A percentile compares a stretch with the other conserved stretches of the same genome.
Conservation (phyloP, 768 basidiomycete species). For the Suillus tomentosus region DNA sequence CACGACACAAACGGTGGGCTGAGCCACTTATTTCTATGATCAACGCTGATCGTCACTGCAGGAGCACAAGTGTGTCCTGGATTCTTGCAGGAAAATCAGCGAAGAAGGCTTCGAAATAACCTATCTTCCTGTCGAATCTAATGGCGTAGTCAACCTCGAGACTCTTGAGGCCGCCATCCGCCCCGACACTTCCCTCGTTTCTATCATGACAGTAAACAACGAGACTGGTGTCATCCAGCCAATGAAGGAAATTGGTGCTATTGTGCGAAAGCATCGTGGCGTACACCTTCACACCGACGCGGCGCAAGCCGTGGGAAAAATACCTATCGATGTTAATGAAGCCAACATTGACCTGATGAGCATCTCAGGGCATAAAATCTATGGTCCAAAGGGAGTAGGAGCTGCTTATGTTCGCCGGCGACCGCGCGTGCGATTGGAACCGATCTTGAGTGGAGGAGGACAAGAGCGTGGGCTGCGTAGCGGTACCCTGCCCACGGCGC, state of each 20-base stretch:
- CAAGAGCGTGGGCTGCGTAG: conserved; percentile 95
- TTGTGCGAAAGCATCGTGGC: conserved; percentile 84
- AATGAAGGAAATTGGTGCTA: conserved; percentile 88
- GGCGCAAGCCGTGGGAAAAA: conserved; percentile 92
- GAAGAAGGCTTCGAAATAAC: conserved; percentile 98
- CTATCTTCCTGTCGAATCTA: conserved; percentile 90
- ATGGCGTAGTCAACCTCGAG: conserved; percentile 79
- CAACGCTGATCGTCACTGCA: conserved; percentile 30
- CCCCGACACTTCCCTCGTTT: conserved; percentile 91
- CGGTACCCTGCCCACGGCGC: conserved; percentile 87
- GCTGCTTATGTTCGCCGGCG: conserved; percentile 91
- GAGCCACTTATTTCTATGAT: neutral
- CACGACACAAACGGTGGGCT: conserved; percentile 86
- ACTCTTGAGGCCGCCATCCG: conserved; percentile 86
- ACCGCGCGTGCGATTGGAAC: conserved; percentile 92
- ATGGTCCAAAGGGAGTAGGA: conserved; percentile 96
- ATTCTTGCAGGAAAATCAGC: conserved; percentile 92
- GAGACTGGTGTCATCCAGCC: conserved; percentile 99
- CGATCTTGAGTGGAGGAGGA: conserved; percentile 93
- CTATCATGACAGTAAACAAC: conserved; percentile 99
- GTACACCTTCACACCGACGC: conserved; percentile 97
- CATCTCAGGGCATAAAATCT: conserved; percentile 96
- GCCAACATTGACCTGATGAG: conserved; percentile 96
- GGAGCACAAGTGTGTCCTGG: conserved; percentile 99
- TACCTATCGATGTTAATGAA: conserved; percentile 90